phyloP scores from a whole-genome alignment of 2,329 filamentous ascomycete species.

The Diaporthe ilicicola region DNA sequence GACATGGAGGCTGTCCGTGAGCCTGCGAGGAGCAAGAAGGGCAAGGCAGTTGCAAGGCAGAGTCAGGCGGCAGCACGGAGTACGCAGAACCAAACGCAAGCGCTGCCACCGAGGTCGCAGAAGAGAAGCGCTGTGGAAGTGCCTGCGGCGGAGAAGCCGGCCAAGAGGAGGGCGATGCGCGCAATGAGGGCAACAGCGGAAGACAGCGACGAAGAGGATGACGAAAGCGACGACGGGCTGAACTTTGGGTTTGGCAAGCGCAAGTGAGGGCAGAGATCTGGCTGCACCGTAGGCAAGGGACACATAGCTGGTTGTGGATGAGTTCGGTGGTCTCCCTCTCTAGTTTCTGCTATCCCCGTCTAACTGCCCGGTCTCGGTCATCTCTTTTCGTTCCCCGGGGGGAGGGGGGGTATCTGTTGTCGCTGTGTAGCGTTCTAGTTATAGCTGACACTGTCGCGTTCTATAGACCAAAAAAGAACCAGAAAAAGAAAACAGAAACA shows the following conservation, averaged over 20 bases:
- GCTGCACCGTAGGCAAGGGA: neutral
- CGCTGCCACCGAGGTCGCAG: slow-evolving; percentile 24
- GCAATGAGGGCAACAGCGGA: slow-evolving; percentile 37
- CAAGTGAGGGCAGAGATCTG: slow-evolving; percentile 40
- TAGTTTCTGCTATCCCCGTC: neutral
- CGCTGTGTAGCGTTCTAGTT: neutral
- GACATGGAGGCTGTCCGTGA: slow-evolving; percentile 35
- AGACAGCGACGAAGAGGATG: slow-evolving; percentile 44
- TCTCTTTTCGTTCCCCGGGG: too few species aligned
- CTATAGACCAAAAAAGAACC: neutral
- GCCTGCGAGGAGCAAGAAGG: slow-evolving; percentile 42
- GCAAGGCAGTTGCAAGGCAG: slow-evolving; percentile 43
- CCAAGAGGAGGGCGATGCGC: slow-evolving; percentile 43
- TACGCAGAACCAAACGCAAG: slow-evolving; percentile 41
- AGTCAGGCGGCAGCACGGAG: slow-evolving; percentile 38
- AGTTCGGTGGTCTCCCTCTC: neutral
- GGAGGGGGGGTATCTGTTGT: slow-evolving; percentile 3
- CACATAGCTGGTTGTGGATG: neutral
- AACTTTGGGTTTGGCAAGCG: slow-evolving; percentile 65
- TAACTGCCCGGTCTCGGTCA: neutral
- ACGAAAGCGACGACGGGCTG: slow-evolving; percentile 64
- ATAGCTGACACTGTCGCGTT: neutral
- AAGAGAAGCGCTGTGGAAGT: slow-evolving; percentile 41
- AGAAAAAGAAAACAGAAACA: too few species aligned
- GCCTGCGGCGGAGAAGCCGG: slow-evolving; percentile 44